Conservation (phyloP, 2,329 filamentous ascomycete genomes). For the Achaetomium macrosporum region DNA sequence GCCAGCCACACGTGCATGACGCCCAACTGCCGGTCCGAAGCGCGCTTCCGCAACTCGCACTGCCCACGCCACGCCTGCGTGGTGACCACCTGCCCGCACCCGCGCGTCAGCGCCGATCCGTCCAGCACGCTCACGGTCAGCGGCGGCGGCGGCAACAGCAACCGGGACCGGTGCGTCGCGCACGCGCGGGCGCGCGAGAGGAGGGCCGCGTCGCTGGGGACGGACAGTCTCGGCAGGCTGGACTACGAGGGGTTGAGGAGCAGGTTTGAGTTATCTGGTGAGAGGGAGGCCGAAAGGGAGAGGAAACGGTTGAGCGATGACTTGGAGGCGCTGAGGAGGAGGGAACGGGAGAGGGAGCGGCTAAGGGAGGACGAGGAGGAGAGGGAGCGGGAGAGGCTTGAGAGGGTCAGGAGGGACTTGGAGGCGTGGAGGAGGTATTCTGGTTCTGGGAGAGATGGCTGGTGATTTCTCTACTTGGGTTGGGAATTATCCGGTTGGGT, state of each 20-base stretch:
- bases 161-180: conserved; percentile 11
- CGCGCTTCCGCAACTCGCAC: conserved; percentile 1
- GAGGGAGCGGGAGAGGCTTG: conserved; percentile 1
- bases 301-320: conserved; percentile 15
- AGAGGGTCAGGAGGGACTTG: conserved; percentile 3
- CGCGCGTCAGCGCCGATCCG: conserved; percentile 1
- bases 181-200: conserved; percentile 4
- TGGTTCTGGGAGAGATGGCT: not conserved
- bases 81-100: conserved; percentile 1
- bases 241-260: conserved; percentile 7
- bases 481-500: not conserved
- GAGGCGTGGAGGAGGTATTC: not conserved
- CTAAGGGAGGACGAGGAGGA: conserved; percentile 2
- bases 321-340: conserved; percentile 9
- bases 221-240: not conserved
- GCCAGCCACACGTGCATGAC: not conserved
- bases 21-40: not conserved
- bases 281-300: not conserved
- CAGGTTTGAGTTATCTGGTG: not conserved
- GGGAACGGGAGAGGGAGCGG: conserved; percentile 6
- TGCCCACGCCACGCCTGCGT: conserved; percentile 13
- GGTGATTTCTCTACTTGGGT: not conserved
- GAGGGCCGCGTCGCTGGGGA: not conserved
- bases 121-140: not conserved
- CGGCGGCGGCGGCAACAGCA: too few species aligned